phyloP scores from a whole-genome alignment of 306 rosid genomes.

The Glycyrrhiza uralensis region DNA sequence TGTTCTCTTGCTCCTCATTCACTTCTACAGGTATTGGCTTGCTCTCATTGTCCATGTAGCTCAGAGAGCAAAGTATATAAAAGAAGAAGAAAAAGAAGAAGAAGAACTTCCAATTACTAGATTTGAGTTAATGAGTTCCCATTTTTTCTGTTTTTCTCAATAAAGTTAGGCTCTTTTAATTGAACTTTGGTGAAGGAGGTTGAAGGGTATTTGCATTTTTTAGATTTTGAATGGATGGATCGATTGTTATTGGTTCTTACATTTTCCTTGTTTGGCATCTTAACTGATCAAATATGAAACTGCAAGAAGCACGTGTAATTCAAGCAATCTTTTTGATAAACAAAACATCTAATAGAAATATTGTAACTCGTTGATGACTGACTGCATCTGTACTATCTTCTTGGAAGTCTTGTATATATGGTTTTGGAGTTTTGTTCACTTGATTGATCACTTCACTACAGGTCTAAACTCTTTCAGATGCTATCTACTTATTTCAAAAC shows the following conservation, averaged over 20 bases:
- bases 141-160: neutral
- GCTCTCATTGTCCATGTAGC: neutral
- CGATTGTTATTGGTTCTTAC: neutral
- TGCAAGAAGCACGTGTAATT: neutral
- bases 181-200: neutral
- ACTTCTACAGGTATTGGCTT: slow-evolving; percentile 60
- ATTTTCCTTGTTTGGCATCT: neutral
- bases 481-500: neutral
- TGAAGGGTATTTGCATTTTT: neutral
- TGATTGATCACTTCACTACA: neutral
- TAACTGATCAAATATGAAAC: neutral
- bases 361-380: too few species aligned
- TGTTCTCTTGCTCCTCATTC: slow-evolving; percentile 58
- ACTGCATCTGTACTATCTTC: too few species aligned
- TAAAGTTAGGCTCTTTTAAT: neutral
- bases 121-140: neutral
- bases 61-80: too few species aligned
- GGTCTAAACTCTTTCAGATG: neutral
- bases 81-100: too few species aligned
- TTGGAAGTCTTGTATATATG: too few species aligned
- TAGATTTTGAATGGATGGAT: slow-evolving; percentile 12
- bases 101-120: too few species aligned
- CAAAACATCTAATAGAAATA: too few species aligned
- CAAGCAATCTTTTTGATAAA: neutral
- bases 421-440: neutral